Conservation (phyloP, 768 basidiomycete genomes). For the Leccinum rimulosum region DNA sequence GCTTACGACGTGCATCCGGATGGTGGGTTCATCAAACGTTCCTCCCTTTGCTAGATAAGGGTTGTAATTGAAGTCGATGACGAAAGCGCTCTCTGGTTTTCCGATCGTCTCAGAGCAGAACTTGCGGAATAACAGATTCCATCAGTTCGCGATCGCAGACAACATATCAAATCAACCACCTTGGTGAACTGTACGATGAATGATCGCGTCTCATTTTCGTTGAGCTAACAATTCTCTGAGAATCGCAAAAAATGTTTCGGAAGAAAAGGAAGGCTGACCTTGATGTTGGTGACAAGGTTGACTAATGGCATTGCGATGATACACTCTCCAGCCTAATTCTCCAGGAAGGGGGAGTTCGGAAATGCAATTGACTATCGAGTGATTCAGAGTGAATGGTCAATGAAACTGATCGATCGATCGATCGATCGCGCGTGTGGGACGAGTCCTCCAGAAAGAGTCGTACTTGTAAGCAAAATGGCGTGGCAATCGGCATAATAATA, state of each 20-base stretch:
- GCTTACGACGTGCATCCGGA: constrained; percentile 36
- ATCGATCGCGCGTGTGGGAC: too few species aligned
- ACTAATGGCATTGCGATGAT: constrained; percentile 31
- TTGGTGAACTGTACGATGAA: constrained; percentile 5
- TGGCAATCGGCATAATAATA: too few species aligned
- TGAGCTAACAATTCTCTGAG: background rate
- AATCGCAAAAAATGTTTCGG: background rate
- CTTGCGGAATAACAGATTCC: background rate
- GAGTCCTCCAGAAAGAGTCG: too few species aligned
- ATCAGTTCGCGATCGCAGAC: background rate
- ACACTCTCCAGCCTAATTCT: background rate
- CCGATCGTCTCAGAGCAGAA: constrained; percentile 46
- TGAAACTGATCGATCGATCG: background rate
- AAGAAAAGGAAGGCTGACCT: constrained; percentile 10
- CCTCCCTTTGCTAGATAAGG: constrained; percentile 57
- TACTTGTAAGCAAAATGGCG: too few species aligned
- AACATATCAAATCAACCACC: background rate
- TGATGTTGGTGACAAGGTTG: constrained; percentile 37
- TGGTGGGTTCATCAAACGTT: constrained; percentile 61
- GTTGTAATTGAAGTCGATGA: constrained; percentile 50
- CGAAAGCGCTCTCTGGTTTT: constrained; percentile 54
- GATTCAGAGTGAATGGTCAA: too few species aligned
- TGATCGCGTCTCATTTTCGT: background rate
- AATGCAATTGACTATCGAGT: background rate
- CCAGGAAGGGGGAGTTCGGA: background rate